phyloP scores from a whole-genome alignment of 163 green algal genomes.

The Scenedesmus sp. region DNA sequence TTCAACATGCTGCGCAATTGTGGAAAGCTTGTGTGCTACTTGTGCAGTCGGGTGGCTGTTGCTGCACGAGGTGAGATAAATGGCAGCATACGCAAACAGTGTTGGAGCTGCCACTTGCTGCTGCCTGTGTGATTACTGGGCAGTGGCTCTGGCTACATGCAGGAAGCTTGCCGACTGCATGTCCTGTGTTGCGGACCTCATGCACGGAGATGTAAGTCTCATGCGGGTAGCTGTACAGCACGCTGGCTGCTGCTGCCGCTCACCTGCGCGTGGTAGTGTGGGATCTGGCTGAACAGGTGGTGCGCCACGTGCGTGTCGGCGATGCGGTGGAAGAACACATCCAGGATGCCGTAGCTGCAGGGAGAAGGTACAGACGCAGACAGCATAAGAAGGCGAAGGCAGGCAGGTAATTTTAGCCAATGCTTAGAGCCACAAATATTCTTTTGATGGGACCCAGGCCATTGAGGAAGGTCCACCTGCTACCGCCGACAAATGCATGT shows the following conservation, averaged over 20 bases:
- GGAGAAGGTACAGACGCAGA: background rate
- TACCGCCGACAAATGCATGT: no score
- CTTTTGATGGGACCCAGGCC: no score
- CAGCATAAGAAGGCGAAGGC: background rate
- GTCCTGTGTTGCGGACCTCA: no score
- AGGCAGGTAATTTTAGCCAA: no score
- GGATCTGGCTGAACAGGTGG: conserved; percentile 94
- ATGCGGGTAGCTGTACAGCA: background rate
- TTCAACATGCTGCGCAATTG: background rate
- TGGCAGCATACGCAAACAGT: no score
- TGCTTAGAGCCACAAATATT: background rate
- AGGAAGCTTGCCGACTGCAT: no score
- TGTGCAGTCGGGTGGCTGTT: background rate
- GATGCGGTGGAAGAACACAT: conserved; percentile 94
- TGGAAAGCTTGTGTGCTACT: background rate
- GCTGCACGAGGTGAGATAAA: background rate
- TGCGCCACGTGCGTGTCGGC: conserved; percentile 96
- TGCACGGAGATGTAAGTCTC: background rate
- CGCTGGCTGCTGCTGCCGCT: background rate
- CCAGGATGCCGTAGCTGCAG: conserved; percentile 82
- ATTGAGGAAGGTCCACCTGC: no score
- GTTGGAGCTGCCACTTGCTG: no score
- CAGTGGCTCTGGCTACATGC: no score
- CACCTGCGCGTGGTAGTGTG: conserved; percentile 79
- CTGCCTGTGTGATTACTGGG: no score